These are phyloP conservation scores for Lactifluus piperatus DNA, from an alignment of 768 basidiomycete genomes.

Conservation along the genomic window DNA sequence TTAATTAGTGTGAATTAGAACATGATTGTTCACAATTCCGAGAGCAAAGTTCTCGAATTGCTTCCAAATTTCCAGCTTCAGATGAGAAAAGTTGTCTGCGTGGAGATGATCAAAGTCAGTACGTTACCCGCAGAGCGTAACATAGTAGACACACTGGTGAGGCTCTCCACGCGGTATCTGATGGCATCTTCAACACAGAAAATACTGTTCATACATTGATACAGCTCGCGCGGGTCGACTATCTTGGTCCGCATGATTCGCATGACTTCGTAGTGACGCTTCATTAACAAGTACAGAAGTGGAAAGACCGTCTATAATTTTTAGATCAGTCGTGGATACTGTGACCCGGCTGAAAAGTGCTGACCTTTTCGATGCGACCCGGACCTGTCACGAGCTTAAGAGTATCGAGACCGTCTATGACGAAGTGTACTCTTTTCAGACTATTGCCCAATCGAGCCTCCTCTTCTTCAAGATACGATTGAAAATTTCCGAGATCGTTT, in stretches of 20 bases:
- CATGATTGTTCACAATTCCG: constrained; percentile 16
- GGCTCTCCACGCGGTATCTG: background rate
- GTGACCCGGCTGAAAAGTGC: background rate
- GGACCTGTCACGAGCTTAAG: constrained; percentile 24
- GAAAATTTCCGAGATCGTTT: constrained; percentile 15
- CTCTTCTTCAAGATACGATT: constrained; percentile 21
- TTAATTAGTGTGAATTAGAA: background rate
- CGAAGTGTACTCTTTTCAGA: constrained; percentile 23
- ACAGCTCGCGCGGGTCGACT: constrained; percentile 2
- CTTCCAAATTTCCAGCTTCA: constrained; percentile 14
- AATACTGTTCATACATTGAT: background rate
- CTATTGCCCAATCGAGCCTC: constrained; percentile 23
- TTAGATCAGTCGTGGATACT: background rate
- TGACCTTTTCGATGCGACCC: constrained; percentile 26
- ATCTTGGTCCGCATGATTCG: constrained; percentile 3
- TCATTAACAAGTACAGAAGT: constrained; percentile 14
- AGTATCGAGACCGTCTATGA: constrained; percentile 26
- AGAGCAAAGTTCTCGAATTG: constrained; percentile 22
- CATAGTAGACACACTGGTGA: background rate
- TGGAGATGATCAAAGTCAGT: background rate
- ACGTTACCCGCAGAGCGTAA: too few species aligned
- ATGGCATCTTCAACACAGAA: background rate
- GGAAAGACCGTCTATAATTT: constrained; percentile 11
- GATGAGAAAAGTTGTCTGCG: constrained; percentile 20
- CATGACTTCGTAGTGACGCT: constrained; percentile 21